A percentile compares a stretch with the other conserved stretches of the same genome.
Conservation (phyloP, 495 filamentous ascomycete genomes). For the Lasiosphaeria ovina region DNA sequence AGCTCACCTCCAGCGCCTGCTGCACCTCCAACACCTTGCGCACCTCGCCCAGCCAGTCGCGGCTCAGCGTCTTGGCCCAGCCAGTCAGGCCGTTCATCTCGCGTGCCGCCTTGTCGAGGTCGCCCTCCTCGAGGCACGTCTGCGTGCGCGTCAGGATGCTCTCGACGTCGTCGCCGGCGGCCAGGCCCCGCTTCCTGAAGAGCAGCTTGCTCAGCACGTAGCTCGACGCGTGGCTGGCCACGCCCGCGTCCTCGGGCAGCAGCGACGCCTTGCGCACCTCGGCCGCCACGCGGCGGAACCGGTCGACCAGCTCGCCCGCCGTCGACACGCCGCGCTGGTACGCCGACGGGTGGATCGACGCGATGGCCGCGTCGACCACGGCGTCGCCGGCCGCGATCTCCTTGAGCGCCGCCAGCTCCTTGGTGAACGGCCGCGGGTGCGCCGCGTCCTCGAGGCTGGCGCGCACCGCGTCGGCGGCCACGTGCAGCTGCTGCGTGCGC, state of each 20-base stretch:
- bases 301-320: conserved; percentile 79
- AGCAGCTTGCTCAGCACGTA: conserved; percentile 84
- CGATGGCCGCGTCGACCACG: conserved; percentile 86
- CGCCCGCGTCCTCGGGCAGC: conserved; percentile 87
- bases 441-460: conserved; percentile 71
- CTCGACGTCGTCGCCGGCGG: conserved; percentile 89
- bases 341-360: conserved; percentile 86
- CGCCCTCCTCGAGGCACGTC: conserved; percentile 83
- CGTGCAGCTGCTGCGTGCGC: conserved; percentile 89
- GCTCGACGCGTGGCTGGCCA: conserved; percentile 88
- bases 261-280: conserved; percentile 94
- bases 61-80: conserved; percentile 90
- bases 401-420: conserved; percentile 89
- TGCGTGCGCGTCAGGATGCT: conserved; percentile 87
- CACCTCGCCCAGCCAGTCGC: conserved; percentile 89
- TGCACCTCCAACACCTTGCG: conserved; percentile 88
- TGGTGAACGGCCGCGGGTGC: conserved; percentile 78
- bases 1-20: conserved; percentile 88
- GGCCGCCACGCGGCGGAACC: conserved; percentile 88
- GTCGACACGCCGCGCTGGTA: conserved; percentile 92
- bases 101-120: conserved; percentile 83
- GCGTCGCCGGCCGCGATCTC: conserved; percentile 79
- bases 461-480: conserved; percentile 90
- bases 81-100: conserved; percentile 91
- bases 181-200: conserved; percentile 88